Base-by-base conservation (phyloP, 495 filamentous ascomycete species). In the Penicillium subrubescens region DNA sequence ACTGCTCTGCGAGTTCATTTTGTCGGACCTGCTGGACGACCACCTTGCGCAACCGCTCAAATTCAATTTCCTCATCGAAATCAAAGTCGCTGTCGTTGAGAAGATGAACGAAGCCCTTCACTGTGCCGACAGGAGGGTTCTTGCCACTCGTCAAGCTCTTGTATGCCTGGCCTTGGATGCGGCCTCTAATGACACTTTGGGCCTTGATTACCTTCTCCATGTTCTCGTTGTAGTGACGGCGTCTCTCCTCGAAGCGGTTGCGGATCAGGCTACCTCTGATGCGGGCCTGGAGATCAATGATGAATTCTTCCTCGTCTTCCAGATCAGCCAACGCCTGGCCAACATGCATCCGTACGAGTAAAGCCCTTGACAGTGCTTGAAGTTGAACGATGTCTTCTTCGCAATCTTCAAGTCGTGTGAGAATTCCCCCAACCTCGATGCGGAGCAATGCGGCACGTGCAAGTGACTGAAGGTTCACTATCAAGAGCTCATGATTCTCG, bases 201-300 rank as follows among this genome's bases (percentile, higher is more conserved):
- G 97, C 90, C 77, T 99, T 99, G 78, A 99, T 89, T 21, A 99
- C 96, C 79, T 95, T 98, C 68, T 97, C 88, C 96, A 99, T 99
- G 68, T 99, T 99, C 76, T 94, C 88, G 58, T 89, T 87, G 79
- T 93, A 99, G 77, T 92, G 94, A 14, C 86, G 88, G 65, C 90
- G 88, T 81, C 96, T 95, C 69, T 93, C 92, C 46, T 84, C 87
- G 69, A 96, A 99, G 34, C 82, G 83, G 27, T 78, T 82, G 48
- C 94, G 85, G 59, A 98, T 84, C 14, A 96, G 67, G 63, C 83
- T 86, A 27, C 89, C 95, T 68, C 92, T 86, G 6, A 89, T 86
- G 6, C 85, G 82, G 12, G 93, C 83, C 73, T 99, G 96, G 6
- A 97, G 71, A 31, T 89, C 89, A 34, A 84, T 79, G 59, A 97